These are phyloP conservation scores for Picea abies DNA, from an alignment of 83 land plant genomes.

Conservation along the genomic window DNA sequence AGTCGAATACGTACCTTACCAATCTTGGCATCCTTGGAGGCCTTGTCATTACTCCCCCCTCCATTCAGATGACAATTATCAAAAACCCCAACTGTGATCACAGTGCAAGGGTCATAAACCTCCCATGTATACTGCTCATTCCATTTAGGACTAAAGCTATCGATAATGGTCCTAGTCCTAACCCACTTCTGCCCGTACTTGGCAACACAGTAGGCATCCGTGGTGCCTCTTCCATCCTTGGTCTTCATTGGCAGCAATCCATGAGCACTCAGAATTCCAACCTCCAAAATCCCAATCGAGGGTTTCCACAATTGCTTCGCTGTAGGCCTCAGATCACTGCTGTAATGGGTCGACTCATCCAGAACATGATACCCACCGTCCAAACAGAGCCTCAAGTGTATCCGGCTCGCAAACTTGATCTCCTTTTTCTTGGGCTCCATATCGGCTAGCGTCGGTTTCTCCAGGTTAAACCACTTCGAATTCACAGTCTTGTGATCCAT, in stretches of 20 bases:
- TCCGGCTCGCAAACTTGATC: constrained; percentile 22
- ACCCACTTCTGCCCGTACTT: constrained; percentile 70
- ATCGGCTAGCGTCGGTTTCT: no score
- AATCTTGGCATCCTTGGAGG: constrained; percentile 35
- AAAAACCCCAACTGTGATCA: constrained; percentile 64
- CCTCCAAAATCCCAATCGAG: constrained; percentile 31
- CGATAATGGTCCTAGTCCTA: constrained; percentile 60
- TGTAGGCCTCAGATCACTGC: constrained; percentile 38
- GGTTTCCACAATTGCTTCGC: constrained; percentile 48
- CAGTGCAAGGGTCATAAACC: constrained; percentile 72
- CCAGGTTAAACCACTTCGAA: constrained; percentile 49
- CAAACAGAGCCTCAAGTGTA: constrained; percentile 39
- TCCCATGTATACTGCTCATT: constrained; percentile 82
- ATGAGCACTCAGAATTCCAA: constrained; percentile 41
- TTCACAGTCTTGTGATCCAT: constrained; percentile 18
- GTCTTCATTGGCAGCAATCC: constrained; percentile 39
- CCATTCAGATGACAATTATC: constrained; percentile 28
- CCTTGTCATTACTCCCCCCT: no score
- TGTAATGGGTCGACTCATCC: constrained; percentile 42
- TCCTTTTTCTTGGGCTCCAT: constrained; percentile 25
- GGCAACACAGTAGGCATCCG: constrained; percentile 48
- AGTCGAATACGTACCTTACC: constrained; percentile 71
- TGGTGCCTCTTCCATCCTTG: constrained; percentile 39
- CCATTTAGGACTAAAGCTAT: constrained; percentile 61
- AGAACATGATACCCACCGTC: constrained; percentile 58